Evolutionary conservation across 2,329 filamentous ascomycete species (phyloP), one percentile per base, ranked within the genome.

Genomic region (Lasiodiplodia hormozganensis): DNA sequence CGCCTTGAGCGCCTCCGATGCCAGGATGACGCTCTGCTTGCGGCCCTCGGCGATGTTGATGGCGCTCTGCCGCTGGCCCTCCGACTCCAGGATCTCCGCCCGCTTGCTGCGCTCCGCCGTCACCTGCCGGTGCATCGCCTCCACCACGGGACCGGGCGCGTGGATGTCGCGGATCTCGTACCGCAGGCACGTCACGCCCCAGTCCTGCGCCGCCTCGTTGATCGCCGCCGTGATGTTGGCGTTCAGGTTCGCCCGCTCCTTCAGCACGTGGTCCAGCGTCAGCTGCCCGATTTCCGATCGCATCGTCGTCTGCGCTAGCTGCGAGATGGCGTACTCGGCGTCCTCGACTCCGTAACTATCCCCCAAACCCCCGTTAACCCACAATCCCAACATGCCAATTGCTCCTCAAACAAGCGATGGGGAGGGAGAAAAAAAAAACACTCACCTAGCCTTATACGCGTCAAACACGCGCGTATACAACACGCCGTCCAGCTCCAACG

Each of bases 161-260:
- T 99, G 96, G 76, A 99, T 99, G 81, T 99, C 96, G 73, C 96
- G 88, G 79, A 99, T 99, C 82, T 99, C 96, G 84, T 99, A 99
- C 69, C 96, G 91, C 70, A 99, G 86, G 78, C 96, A 99, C 40
- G 93, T 93, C 23, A 99, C 93, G 69, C 96, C 96, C 96, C 96
- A 99, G 66, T 95, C 95, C 75, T 96, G 91, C 4, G 96, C 95
- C 1, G 96, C 96, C 80, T 98, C 95, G 80, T 99, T 99, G 86
- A 99, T 98, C 53, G 96, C 95, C 68, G 93, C 91, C n/a, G 96
- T 98, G 79, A 99, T 99, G 83, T 99, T 98, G 72, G 89, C 94
- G 85, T 99, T 99, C 73, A 99, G 90, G 23, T 94, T 93, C 3
- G 94, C 93, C 72, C 96, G 93, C 85, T 99, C 96, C 80, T 98